Conservation (phyloP, 176 grass and related monocot genomes). For the Oryza brachyantha region DNA sequence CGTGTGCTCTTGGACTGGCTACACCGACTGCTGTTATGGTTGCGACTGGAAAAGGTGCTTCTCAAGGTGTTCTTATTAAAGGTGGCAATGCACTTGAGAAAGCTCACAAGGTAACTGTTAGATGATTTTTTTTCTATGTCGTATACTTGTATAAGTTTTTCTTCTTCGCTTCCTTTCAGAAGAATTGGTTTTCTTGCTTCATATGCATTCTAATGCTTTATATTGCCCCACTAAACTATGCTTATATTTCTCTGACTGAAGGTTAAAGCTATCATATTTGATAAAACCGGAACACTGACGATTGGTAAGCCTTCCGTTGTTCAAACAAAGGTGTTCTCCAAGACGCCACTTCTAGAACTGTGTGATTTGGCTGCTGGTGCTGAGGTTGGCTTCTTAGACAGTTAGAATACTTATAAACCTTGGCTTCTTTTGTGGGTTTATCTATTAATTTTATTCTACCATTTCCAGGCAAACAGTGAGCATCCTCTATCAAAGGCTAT, state of each 20-base stretch:
- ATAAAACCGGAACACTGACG: conserved; percentile 98
- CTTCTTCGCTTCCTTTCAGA: no score
- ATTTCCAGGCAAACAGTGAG: conserved; percentile 77
- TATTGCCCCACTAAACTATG: conserved; percentile 3
- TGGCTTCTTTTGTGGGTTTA: not conserved
- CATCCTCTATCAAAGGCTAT: conserved; percentile 95
- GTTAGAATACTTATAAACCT: not conserved
- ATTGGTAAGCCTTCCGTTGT: conserved; percentile 87
- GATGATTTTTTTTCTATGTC: not conserved
- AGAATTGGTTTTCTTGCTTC: not conserved
- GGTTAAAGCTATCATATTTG: conserved; percentile 91
- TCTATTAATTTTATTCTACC: not conserved
- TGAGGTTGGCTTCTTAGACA: conserved; percentile 54
- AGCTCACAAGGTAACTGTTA: conserved; percentile 75
- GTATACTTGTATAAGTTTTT: not conserved
- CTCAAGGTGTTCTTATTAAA: conserved; percentile 97
- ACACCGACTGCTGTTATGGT: conserved; percentile 99
- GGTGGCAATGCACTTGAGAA: conserved; percentile 96
- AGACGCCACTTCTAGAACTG: conserved; percentile 65
- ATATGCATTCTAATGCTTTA: conserved; percentile 3
- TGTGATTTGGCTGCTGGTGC: conserved; percentile 86
- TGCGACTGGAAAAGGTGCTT: conserved; percentile 97
- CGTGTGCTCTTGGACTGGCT: conserved; percentile 91
- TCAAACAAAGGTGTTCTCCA: conserved; percentile 83
- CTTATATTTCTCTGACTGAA: conserved; percentile 31